Conservation (phyloP, 2,329 filamentous ascomycete genomes). For the Cordyceps farinosa region DNA sequence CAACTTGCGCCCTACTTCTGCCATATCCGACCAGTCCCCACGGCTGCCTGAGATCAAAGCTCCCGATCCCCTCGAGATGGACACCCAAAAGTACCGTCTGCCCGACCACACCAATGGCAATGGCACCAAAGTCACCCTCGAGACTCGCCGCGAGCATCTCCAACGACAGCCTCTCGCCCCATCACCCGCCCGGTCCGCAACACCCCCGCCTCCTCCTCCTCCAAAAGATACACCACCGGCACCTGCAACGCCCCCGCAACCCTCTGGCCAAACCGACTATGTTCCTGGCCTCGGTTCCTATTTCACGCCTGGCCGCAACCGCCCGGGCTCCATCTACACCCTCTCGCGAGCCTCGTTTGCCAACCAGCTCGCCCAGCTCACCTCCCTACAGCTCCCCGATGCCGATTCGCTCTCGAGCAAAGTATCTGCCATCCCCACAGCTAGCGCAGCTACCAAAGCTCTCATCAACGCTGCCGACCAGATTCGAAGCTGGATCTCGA, state of each 20-base stretch:
- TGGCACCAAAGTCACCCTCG: conserved; percentile 59
- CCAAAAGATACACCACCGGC: conserved; percentile 42
- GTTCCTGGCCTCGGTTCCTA: conserved; percentile 55
- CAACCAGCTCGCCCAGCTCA: conserved; percentile 88
- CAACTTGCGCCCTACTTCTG: conserved; percentile 25
- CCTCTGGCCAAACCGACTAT: conserved; percentile 37
- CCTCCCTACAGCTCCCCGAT: conserved; percentile 83
- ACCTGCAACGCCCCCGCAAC: conserved; percentile 21
- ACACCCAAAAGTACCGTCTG: conserved; percentile 70
- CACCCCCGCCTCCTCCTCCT: conserved; percentile 37
- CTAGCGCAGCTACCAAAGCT: conserved; percentile 76
- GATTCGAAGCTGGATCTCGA: conserved; percentile 89
- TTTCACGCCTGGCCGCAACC: conserved; percentile 63
- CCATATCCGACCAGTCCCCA: conserved; percentile 30
- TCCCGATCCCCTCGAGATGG: conserved; percentile 55
- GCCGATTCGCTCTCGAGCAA: conserved; percentile 77
- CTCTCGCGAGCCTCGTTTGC: conserved; percentile 89
- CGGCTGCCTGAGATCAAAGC: conserved; percentile 51
- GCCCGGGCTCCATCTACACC: conserved; percentile 87
- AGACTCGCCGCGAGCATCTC: conserved; percentile 56
- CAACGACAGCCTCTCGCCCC: conserved; percentile 45
- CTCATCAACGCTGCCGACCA: conserved; percentile 86
- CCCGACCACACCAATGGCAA: conserved; percentile 68
- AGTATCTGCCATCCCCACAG: conserved; percentile 80
- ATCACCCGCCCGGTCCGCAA: conserved; percentile 31